Base-by-base conservation (phyloP, 805 yeast species). In the Yarrowia phangngaensis region DNA sequence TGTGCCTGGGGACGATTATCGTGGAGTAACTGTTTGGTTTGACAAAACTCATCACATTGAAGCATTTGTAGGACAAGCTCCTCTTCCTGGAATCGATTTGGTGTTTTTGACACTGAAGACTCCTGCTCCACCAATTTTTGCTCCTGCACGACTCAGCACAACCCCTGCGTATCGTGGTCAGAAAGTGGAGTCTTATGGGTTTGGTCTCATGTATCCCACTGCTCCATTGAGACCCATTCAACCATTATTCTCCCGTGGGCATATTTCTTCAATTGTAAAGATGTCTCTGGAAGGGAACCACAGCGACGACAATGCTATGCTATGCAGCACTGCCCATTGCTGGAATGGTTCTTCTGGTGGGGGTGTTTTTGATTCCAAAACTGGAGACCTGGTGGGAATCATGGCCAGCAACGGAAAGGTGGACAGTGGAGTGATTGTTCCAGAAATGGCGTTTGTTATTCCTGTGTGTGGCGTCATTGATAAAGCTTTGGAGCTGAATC, bases 261-360 rank as follows among this genome's bases (percentile, higher is more conserved):
- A 58, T 2, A 50, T 62, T 16, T 55, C 57, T 2, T 41, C 53
- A 16, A 53, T 49, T 1, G 33, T 58, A 13, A 20, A 43, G 6
- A 41, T 58, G 58, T 53, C 51, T 2, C 34, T 57, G 17, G 23
- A 34, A 3, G 52, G 46, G 8, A 41, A 30, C 5, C 47, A 19
- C 4, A 20, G 54, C 6, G 20, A 33, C 6, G 45, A 35, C 35
- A 20, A 41, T 7, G 58, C 54, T 1, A 57, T 65, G 65, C 46
- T 62, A 7, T 56, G 65, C 3, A 49, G 62, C 9, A 55, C 65
- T 2, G 63, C 69, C 2, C 60, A 61, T 17, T 65, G 69, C 56
- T 65, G 69, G 69, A 65, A 65, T 24, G 69, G 69, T 1, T 64
- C 68, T 14, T 64, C 68, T 8, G 69, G 69, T 5, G 69, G 69